Conservation (phyloP, 2,329 filamentous ascomycete species). For the Ophiostoma populinum region DNA sequence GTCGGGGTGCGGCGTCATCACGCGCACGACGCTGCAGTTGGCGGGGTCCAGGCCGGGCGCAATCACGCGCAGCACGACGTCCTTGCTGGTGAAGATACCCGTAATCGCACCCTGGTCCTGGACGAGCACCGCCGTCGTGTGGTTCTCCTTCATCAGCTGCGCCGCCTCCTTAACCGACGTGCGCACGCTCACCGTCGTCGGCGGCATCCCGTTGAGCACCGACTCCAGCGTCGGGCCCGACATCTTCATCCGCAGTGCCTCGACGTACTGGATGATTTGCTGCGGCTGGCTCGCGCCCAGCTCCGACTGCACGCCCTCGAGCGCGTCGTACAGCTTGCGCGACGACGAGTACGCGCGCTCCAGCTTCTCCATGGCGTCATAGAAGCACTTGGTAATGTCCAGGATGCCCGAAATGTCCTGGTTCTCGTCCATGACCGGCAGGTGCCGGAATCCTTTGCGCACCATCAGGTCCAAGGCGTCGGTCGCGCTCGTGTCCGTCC, state of each 20-base stretch:
- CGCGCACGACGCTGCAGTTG: conserved; percentile 92
- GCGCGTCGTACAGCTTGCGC: conserved; percentile 90
- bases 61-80: conserved; percentile 94
- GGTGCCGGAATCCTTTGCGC: conserved; percentile 87
- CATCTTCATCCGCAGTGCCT: conserved; percentile 91
- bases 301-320: conserved; percentile 96
- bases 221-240: conserved; percentile 92
- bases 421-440: conserved; percentile 99
- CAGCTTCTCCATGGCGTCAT: conserved; percentile 98
- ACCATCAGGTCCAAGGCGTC: conserved; percentile 98
- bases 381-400: conserved; percentile 99
- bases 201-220: conserved; percentile 79
- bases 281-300: conserved; percentile 89
- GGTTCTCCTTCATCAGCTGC: conserved; percentile 94
- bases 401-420: conserved; percentile 96
- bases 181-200: conserved; percentile 84
- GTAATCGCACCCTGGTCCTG: conserved; percentile 96
- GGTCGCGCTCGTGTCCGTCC: conserved; percentile 94
- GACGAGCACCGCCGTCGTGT: conserved; percentile 88
- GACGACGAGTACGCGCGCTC: conserved; percentile 96
- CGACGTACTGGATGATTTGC: conserved; percentile 97
- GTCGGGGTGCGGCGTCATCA: conserved; percentile 98
- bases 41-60: conserved; percentile 85
- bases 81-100: conserved; percentile 98
- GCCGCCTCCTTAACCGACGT: conserved; percentile 95